A percentile compares a stretch with the other conserved stretches of the same genome.
Evolutionary conservation across 371 early-diverging fungal species (phyloP).

Genomic region (Rhizopus delemar): DNA sequence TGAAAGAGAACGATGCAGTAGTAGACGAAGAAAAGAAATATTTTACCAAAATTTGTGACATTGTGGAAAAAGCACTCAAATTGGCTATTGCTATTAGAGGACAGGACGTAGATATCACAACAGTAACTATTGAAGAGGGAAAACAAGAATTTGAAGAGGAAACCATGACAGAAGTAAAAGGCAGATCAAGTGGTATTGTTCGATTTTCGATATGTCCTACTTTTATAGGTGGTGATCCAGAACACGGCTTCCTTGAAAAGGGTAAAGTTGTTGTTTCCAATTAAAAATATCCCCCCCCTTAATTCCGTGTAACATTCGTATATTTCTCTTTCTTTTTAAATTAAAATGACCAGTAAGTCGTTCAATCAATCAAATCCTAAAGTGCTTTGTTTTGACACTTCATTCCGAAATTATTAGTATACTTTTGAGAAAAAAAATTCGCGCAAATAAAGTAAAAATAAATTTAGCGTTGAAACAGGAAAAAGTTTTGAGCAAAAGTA

Average conservation of each 20-base stretch:
- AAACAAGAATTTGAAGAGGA: constrained; percentile 46
- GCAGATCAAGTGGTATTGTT: constrained; percentile 31
- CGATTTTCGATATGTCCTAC: constrained; percentile 40
- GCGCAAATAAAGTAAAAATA: too few relatives aligned
- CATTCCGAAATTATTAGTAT: too few relatives aligned
- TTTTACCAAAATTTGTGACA: constrained; percentile 48
- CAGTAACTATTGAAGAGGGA: constrained; percentile 46
- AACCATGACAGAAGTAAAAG: constrained; percentile 43
- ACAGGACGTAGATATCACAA: constrained; percentile 55
- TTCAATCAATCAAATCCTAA: too few relatives aligned
- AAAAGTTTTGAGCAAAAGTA: too few relatives aligned
- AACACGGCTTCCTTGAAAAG: constrained; percentile 51
- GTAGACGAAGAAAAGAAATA: constrained; percentile 45
- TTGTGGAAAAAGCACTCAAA: constrained; percentile 57
- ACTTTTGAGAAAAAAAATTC: too few relatives aligned
- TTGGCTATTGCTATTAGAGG: constrained; percentile 60
- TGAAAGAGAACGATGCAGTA: constrained; percentile 41
- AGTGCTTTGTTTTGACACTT: too few relatives aligned
- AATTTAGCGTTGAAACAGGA: too few relatives aligned
- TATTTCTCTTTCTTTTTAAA: too few relatives aligned
- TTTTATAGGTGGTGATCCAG: constrained; percentile 41
- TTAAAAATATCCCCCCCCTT: constrained; percentile 2
- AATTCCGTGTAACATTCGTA: too few relatives aligned
- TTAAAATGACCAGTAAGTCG: too few relatives aligned
- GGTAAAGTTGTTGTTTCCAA: constrained; percentile 46